Evolutionary conservation across 179 eudicot genomes (phyloP).

Genomic region (Amaranthus tricolor): DNA sequence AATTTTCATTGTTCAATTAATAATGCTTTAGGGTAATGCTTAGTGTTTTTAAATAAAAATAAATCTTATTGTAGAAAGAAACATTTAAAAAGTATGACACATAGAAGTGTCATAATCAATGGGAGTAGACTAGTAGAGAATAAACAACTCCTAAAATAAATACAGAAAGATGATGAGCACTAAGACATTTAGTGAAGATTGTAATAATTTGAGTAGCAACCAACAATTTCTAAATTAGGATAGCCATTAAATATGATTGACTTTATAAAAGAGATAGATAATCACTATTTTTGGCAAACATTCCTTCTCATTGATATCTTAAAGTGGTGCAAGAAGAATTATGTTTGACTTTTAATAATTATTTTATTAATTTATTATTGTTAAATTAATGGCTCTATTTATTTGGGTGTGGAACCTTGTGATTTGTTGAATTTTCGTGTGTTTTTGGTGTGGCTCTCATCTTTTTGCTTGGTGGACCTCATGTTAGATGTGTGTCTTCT

Average conservation of each 20-base stretch:
- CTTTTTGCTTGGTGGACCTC: conserved; percentile 15
- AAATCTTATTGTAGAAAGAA: neutral
- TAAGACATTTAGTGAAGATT: neutral
- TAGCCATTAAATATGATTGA: conserved; percentile 13
- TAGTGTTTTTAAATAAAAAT: neutral
- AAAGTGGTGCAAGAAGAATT: conserved; percentile 5
- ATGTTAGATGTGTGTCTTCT: conserved; percentile 18
- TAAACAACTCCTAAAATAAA: too few species aligned
- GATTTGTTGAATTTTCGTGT: conserved; percentile 13
- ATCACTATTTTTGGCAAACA: neutral
- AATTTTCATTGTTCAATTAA: too few species aligned
- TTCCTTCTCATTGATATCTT: neutral
- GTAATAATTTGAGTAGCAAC: neutral
- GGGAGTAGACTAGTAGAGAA: neutral
- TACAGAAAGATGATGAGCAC: neutral
- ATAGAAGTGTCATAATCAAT: neutral
- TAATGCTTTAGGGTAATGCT: neutral
- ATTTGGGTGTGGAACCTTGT: neutral
- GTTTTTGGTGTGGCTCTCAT: conserved; percentile 13
- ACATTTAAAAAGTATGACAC: conserved; percentile 4
- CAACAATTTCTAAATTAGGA: neutral
- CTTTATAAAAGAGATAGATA: neutral
- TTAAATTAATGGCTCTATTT: conserved; percentile 7
- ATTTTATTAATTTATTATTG: neutral
- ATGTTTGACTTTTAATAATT: conserved; percentile 8